Base-by-base conservation (phyloP, 495 filamentous ascomycete species). In the Articulospora tetracladia region DNA sequence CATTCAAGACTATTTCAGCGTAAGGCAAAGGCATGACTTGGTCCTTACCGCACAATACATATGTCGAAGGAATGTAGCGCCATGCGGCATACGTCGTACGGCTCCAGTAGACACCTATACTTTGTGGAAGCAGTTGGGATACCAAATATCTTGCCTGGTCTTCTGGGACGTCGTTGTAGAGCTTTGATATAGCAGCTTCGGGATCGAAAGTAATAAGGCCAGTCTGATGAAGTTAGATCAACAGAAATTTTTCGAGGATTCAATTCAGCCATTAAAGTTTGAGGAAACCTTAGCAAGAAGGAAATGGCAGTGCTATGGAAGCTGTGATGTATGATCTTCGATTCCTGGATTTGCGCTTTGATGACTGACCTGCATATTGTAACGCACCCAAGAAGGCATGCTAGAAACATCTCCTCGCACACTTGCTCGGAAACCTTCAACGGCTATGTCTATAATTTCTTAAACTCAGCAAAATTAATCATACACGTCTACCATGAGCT, bases 361-460 rank as follows among this genome's bases (percentile, higher is more conserved):
- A 25, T 53, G 12, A 64, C 52, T n/a, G 62, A 66, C 55, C 67
- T 69, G 66, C 68, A 78, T 4, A 70, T 75, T 59, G 61, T 64
- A 67, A 69, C 55, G 60, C 69, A 77, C 58, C 36, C 62, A 66
- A 15, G 54, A 51, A 10, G 77, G 69, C 51, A 76, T 62, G 48
- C 71, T 68, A 11, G 73, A 59, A 17, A 64, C 55, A 23, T 67
- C 69, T 22, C 68, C 69, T 46, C 56, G 51, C 13, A 66, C 57
- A 15, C 65, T 66, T 39, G 62, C 64, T 57, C 68, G 69, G 30
- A 66, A 72, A 1, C 69, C 69, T 48, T 72, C 69, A 3, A 46
- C 39, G 4, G 65, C 68, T 25, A 72, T 55, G 53, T 53, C 59
- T 61, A 56, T 2, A 22, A 13, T 2, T 10, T 24, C 47, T 8